A percentile compares a stretch with the other conserved stretches of the same genome.
phyloP scores from a whole-genome alignment of 2,329 filamentous ascomycete species.

The Trichoderma aggressivum region DNA sequence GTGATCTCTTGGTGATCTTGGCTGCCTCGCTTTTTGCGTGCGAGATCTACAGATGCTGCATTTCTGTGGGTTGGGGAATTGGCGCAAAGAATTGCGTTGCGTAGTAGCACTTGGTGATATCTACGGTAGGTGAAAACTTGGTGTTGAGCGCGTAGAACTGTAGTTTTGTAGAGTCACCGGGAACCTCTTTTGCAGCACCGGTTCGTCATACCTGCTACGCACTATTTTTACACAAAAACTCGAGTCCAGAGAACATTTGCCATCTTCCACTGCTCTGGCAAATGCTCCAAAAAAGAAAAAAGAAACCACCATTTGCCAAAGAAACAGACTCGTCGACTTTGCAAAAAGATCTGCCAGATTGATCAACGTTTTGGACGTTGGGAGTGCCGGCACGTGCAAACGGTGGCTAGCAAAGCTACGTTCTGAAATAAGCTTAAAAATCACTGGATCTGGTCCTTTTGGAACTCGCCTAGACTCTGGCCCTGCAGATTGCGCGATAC shows the following conservation, averaged over 20 bases:
- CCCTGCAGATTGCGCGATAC: slow-evolving; percentile 17
- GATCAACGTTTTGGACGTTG: not conserved
- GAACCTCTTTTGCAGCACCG: not conserved
- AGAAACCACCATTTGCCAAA: not conserved
- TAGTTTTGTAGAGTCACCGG: not conserved
- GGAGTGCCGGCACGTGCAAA: not conserved
- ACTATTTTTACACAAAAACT: not conserved
- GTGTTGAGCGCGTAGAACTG: not conserved
- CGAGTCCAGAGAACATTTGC: not conserved
- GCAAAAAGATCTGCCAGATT: not conserved
- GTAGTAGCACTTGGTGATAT: not conserved
- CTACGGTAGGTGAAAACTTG: not conserved
- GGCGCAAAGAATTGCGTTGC: not conserved
- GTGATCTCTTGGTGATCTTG: not conserved
- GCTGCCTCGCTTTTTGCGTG: not conserved
- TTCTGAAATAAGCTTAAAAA: slow-evolving; percentile 16
- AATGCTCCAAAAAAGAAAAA: not conserved
- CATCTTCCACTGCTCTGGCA: not conserved
- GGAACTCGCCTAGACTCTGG: not conserved
- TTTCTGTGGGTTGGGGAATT: not conserved
- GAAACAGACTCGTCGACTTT: not conserved
- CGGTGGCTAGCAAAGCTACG: not conserved
- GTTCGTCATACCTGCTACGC: not conserved
- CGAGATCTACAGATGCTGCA: not conserved
- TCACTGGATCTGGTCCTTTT: not conserved